phyloP scores from a whole-genome alignment of 495 filamentous ascomycete species.

The Penicillium crystallinum region DNA sequence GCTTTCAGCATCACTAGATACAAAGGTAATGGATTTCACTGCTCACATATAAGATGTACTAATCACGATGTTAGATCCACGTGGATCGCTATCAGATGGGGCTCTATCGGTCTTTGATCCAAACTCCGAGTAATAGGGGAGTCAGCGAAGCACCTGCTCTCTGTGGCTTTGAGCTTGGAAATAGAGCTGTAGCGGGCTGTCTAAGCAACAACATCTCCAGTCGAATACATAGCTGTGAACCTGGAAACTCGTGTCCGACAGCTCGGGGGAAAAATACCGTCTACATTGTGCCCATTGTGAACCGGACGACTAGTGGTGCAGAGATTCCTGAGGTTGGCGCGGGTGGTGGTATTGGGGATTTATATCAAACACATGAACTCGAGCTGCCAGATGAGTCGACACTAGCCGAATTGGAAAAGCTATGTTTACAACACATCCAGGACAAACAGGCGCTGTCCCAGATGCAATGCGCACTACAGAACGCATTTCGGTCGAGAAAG shows the following conservation, averaged over 20 bases:
- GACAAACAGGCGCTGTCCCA: slow-evolving; percentile 29
- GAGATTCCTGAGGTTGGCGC: slow-evolving; percentile 69
- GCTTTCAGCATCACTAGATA: slow-evolving; percentile 61
- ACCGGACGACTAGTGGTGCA: slow-evolving; percentile 47
- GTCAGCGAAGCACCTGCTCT: slow-evolving; percentile 59
- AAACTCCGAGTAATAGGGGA: slow-evolving; percentile 22
- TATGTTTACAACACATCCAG: slow-evolving; percentile 40
- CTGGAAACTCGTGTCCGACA: slow-evolving; percentile 57
- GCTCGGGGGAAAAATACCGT: slow-evolving; percentile 54
- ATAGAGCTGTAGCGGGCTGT: slow-evolving; percentile 60
- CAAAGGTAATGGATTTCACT: slow-evolving; percentile 45
- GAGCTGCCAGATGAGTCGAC: slow-evolving; percentile 47
- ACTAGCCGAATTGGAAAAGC: slow-evolving; percentile 41
- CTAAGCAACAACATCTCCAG: slow-evolving; percentile 58
- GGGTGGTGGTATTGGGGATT: slow-evolving; percentile 74
- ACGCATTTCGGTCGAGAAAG: slow-evolving; percentile 32
- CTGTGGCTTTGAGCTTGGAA: slow-evolving; percentile 73
- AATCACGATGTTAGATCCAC: slow-evolving; percentile 55
- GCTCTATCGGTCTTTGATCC: slow-evolving; percentile 64
- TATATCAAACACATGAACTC: slow-evolving; percentile 60
- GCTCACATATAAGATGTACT: neutral
- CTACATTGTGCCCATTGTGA: slow-evolving; percentile 73
- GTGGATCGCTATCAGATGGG: slow-evolving; percentile 73
- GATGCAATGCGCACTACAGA: slow-evolving; percentile 27
- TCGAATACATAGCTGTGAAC: slow-evolving; percentile 88